phyloP scores from a whole-genome alignment of 2,329 filamentous ascomycete genomes.

The Allantophomopsis cytisporea region DNA sequence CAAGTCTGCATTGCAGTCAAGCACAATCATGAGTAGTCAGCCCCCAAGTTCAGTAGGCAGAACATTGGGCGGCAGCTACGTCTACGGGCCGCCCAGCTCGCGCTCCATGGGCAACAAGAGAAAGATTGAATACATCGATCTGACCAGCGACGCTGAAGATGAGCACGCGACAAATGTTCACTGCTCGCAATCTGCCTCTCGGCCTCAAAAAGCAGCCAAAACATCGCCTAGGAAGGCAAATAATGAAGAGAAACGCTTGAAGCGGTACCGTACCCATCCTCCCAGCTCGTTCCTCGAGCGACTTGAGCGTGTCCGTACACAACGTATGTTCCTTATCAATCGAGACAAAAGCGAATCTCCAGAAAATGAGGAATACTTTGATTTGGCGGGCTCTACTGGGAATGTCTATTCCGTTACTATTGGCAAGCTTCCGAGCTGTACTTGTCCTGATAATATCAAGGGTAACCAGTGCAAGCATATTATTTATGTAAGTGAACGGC shows the following conservation, averaged over 20 bases:
- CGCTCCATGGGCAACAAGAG: no score
- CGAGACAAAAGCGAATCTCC: slow-evolving; percentile 15
- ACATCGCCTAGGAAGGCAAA: not conserved
- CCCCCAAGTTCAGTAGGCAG: no score
- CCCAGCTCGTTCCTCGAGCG: slow-evolving; percentile 30
- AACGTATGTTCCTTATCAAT: slow-evolving; percentile 43
- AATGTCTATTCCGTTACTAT: slow-evolving; percentile 48
- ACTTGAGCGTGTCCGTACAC: slow-evolving; percentile 31
- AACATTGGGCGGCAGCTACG: no score
- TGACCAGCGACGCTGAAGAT: no score
- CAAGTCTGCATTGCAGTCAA: no score
- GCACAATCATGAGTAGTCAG: no score
- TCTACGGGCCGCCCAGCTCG: no score
- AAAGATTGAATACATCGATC: no score
- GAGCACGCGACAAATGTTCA: no score
- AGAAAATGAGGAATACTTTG: slow-evolving; percentile 29
- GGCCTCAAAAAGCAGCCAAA: no score
- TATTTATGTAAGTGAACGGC: slow-evolving; percentile 30
- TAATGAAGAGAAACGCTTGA: slow-evolving; percentile 23
- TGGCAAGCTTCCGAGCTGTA: slow-evolving; percentile 33
- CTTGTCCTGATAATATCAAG: slow-evolving; percentile 36
- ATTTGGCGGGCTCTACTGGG: slow-evolving; percentile 45
- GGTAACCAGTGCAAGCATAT: slow-evolving; percentile 53
- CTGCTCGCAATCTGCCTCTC: no score
- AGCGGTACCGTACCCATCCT: slow-evolving; percentile 24